Conservation (phyloP, 139 green algal genomes). For the Auxenochlorella protothecoides region DNA sequence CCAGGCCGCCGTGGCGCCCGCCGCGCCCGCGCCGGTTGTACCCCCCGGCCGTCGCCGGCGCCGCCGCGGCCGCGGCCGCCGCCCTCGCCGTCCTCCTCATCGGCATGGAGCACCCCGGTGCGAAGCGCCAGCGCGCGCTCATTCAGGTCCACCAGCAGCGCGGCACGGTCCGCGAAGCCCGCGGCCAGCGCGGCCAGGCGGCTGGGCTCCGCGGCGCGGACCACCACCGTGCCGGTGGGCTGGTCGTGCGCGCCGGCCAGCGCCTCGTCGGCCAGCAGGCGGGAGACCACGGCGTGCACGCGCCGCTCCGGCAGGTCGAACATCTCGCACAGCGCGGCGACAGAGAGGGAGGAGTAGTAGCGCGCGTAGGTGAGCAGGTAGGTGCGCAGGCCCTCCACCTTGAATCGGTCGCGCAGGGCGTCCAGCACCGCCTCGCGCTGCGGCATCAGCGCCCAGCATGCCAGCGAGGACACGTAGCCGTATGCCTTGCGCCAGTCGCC, state of each 20-base stretch:
- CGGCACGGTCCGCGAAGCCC: constrained; percentile 68
- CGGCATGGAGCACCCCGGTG: constrained; percentile 55
- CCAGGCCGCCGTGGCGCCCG: constrained; percentile 5
- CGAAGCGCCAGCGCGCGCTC: constrained; percentile 79
- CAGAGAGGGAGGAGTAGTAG: constrained; percentile 76
- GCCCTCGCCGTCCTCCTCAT: constrained; percentile 45
- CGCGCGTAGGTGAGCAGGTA: constrained; percentile 82
- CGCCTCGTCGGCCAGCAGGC: constrained; percentile 86
- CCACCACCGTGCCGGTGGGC: constrained; percentile 84
- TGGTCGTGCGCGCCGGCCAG: constrained; percentile 87
- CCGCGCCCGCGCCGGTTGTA: constrained; percentile 14
- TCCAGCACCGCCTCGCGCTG: constrained; percentile 50
- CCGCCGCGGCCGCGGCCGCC: constrained; percentile 27
- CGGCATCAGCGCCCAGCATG: constrained; percentile 70
- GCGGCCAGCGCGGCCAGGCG: constrained; percentile 66
- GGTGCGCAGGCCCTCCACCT: constrained; percentile 74
- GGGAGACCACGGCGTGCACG: constrained; percentile 66
- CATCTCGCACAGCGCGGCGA: constrained; percentile 67
- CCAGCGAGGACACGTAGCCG: constrained; percentile 47
- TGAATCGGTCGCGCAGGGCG: constrained; percentile 66
- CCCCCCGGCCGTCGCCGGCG: constrained; percentile 3
- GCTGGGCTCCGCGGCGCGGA: constrained; percentile 70
- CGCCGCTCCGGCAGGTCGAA: constrained; percentile 79
- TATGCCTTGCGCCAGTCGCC: constrained; percentile 79
- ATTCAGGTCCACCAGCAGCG: constrained; percentile 87